Base-by-base conservation (phyloP, 2,329 filamentous ascomycete species). In the Fusarium guadeloupense region DNA sequence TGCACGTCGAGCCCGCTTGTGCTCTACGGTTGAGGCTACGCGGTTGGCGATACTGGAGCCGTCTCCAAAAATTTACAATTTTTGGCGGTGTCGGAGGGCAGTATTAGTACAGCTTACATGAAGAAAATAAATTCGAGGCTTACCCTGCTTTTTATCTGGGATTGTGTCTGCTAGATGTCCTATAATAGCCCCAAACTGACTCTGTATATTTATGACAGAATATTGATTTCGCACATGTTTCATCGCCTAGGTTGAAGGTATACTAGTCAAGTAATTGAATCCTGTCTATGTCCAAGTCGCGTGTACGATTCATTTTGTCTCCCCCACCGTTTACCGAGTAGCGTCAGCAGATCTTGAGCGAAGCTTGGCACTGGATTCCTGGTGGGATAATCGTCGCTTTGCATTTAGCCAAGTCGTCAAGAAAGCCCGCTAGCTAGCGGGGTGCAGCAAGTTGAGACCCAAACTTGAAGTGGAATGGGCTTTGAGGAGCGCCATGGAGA, bases 71-170 rank as follows among this genome's bases (percentile, higher is more conserved):
- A 68, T 60, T 63, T 61, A 51, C 66, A 68, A 64, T 69, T 72
- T 72, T 71, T 72, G 66, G 71, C 71, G 71, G 71, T 72, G 67
- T 59, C 54, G 41, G 19, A 35, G 48, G 61, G 60, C 66, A 66
- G 64, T 64, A 64, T 45, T 10, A 12, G 25, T n/a, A 13, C 2
- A 2, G 1, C 4, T 6, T 8, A 1, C 12, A 26, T 59, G 54
- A 59, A 34, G 5, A 38, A 59, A 59, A 21, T 47, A 42, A 5
- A 12, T 19, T 12, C 6, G 1, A 33, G 10, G 12, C 30, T 4
- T 43, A 14, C 6, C 35, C 17, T 17, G 5, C 17, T 8, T 8
- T 23, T 38, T 7, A 9, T n/a, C 12, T 21, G 14, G 12, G 9
- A n/a, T 38, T 38, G 13, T 13, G 13, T 14, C 20, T 8, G 7